These are phyloP conservation scores for Vigna nakashimae DNA, from an alignment of 306 rosid species.

Conservation along the genomic window DNA sequence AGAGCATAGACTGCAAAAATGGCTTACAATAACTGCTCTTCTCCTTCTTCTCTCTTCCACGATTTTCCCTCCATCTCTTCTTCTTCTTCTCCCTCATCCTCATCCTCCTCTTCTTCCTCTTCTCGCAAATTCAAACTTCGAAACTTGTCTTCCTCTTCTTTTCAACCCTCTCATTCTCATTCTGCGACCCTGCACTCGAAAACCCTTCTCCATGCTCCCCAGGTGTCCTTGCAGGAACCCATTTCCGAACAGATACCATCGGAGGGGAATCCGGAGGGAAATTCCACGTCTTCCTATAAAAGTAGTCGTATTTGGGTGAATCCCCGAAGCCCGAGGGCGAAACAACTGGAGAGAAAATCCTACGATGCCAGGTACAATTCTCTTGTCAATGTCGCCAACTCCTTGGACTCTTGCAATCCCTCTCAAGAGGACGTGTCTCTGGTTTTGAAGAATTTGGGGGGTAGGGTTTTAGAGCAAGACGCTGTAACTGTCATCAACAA, in stretches of 20 bases:
- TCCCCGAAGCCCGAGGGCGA: constrained; percentile 86
- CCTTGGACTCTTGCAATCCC: constrained; percentile 65
- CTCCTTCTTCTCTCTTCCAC: constrained; percentile 68
- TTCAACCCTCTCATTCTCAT: background rate
- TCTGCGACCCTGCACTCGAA: constrained; percentile 1
- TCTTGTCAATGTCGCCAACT: constrained; percentile 60
- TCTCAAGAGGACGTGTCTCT: constrained; percentile 55
- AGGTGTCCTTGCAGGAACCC: constrained; percentile 66
- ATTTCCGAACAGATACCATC: constrained; percentile 27
- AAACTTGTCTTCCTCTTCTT: constrained; percentile 27
- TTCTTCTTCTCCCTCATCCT: constrained; percentile 69
- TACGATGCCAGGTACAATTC: constrained; percentile 74
- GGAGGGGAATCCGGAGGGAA: constrained; percentile 41
- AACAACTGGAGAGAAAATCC: constrained; percentile 66
- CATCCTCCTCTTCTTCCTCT: constrained; percentile 52
- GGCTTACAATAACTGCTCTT: constrained; percentile 75
- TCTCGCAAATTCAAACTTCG: constrained; percentile 39
- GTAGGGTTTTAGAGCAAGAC: constrained; percentile 70
- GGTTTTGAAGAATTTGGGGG: constrained; percentile 57
- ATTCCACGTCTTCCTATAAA: constrained; percentile 53
- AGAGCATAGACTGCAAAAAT: constrained; percentile 39
- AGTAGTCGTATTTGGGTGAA: constrained; percentile 76
- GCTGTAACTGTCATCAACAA: constrained; percentile 75
- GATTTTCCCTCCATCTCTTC: constrained; percentile 52
- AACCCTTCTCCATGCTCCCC: constrained; percentile 58